These are phyloP conservation scores for Candida peoriensis DNA, from an alignment of 805 yeast species.

Conservation along the genomic window DNA sequence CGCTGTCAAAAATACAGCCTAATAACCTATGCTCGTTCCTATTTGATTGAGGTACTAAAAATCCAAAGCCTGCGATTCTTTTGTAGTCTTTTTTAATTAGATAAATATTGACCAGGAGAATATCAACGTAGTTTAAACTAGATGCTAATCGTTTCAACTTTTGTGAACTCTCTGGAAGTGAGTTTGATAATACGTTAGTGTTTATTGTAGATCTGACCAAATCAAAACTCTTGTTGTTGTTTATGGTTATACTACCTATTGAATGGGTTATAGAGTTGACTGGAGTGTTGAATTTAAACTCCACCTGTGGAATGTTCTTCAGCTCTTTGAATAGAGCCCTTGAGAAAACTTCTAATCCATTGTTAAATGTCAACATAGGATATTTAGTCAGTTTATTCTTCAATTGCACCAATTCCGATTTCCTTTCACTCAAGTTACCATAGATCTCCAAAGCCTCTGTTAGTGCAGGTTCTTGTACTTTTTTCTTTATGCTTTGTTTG, in stretches of 20 bases:
- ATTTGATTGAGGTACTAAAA: constrained; percentile 60
- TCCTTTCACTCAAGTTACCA: constrained; percentile 36
- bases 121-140: constrained; percentile 26
- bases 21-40: constrained; percentile 52
- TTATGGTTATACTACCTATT: constrained; percentile 1
- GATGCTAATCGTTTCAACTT: constrained; percentile 17
- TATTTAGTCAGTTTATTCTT: constrained; percentile 36
- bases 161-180: constrained; percentile 8
- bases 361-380: constrained; percentile 57
- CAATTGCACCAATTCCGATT: constrained; percentile 31
- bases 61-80: constrained; percentile 75
- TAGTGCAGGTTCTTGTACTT: constrained; percentile 7
- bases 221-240: constrained; percentile 31
- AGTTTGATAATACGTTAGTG: constrained; percentile 37
- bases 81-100: constrained; percentile 42
- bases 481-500: constrained; percentile 16
- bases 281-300: constrained; percentile 28
- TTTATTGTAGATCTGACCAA: constrained; percentile 59
- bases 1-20: constrained; percentile 91
- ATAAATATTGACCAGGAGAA: constrained; percentile 68
- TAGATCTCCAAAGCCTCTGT: constrained; percentile 33
- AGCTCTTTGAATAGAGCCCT: constrained; percentile 35
- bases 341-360: constrained; percentile 56
- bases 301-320: constrained; percentile 34
- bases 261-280: constrained; percentile 9